Base-by-base conservation (phyloP, 179 eudicot species). In the Heliamphora ciliata region DNA sequence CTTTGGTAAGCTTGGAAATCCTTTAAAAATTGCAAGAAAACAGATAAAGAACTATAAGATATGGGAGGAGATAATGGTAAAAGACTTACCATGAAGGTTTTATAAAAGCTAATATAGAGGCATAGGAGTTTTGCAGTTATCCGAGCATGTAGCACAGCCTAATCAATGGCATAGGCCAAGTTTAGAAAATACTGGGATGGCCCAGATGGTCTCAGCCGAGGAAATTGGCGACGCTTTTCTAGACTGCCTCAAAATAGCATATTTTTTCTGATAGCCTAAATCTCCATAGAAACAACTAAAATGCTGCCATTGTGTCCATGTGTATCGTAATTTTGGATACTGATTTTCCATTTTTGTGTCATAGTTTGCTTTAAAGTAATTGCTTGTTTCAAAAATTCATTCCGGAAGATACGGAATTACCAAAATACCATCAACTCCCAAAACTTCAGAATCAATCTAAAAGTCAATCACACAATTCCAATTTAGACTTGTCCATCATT, bases 261-360 rank as follows among this genome's bases (percentile, higher is more conserved):
- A 54, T 74, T 17, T 74, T 51, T 74, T 52, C 44, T 74, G 46
- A 21, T 74, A 73, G 21, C 61, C 77, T 52, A 10, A 18, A 74
- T 21, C 60, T 74, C 77, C 7, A 11, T 74, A 52, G n/a, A 24
- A 17, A 74, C 77, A 51, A 74, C 61, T 51, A 74, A 74, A 61
- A 61, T n/a, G 10, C 61, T 73, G 46, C 17, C 47, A 74, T 18
- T 10, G 21, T 74, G 61, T 74, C 47, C 77, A 18, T 46, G 2
- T 17, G 4, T 74, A 52, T 18, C 21, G 17, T 14, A 10, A 11
- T 72, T 72, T n/a, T 52, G 21, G 0, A n/a, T n/a, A 18, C 1
- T 74, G 11, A 50, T 50, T 72, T 72, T 52, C 44, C 61, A 60
- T 60, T 60, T 74, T 9, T 74, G 31, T 74, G 77, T 54, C 46